Evolutionary conservation across 2,329 filamentous ascomycete species (phyloP), one percentile per base, ranked within the genome.

Genomic region (Neophaeococcomyces aloes): DNA sequence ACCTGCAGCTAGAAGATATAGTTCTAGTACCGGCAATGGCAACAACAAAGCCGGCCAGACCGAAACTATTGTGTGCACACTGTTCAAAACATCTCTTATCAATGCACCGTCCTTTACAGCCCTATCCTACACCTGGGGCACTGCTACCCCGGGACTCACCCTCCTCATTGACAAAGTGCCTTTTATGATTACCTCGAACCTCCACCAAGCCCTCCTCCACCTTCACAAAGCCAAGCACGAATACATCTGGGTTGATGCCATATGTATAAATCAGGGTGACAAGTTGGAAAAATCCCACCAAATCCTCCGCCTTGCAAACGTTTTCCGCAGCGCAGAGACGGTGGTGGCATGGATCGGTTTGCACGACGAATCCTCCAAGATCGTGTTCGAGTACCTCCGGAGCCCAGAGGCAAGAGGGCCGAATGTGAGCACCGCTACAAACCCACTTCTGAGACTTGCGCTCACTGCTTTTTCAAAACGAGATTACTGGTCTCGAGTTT

Each of bases 401-500:
- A 23, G n/a, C 6, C 15, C 10, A 7, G 32, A 8, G 10, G 15
- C 7, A 4, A 7, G 34, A 23, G 19, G 7, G 13, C 7, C 4
- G 4, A n/a, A 6, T 15, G 18, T 5, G 6, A 18, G 6, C 7
- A 4, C 7, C 7, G 19, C 6, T 6, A n/a, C 34, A 4, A 7
- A 37, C 6, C 34, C 7, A 7, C 14, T 37, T 6, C 7, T 37
- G 14, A 4, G 6, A 6, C 4, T 7, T 5, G 34, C 34, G 8
- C 4, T 37, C 13, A 6, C 14, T 6, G 15, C 15, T 36, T 42
- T 49, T n/a, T 27, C 44, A 7, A 45, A 40, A 43, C 42, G 47
- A 19, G 32, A 45, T 10, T 56, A 55, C 41, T 56, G 51, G 53
- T 53, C 53, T 21, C 45, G 54, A 7, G 42, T 50, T 15, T 56